Evolutionary conservation across 768 basidiomycete genomes (phyloP), one percentile per base, ranked within the genome.

Genomic region (Phylloporus scabripes): DNA sequence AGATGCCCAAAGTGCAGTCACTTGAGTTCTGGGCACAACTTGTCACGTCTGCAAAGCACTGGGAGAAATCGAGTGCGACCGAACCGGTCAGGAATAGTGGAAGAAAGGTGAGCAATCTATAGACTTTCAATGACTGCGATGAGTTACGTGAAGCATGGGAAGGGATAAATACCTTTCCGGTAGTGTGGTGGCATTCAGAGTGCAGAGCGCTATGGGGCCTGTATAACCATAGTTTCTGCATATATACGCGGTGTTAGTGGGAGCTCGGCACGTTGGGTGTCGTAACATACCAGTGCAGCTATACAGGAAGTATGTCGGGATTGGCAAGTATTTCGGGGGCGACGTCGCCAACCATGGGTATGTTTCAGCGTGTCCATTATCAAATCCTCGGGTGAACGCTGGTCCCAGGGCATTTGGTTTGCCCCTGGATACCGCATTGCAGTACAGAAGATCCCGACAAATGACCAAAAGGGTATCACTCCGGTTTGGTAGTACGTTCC

Each of bases 1-100:
- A 33, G 1, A 53, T 53, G 10, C 43, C 34, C 20, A 34, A 49
- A 33, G 9, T 9, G 42, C 51, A 64, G 18, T 18, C n/a, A 6
- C 3, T 14, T 20, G 43, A 1, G n/a, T 52, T 26, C 5, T 38
- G 21, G 14, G 51, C 44, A 1, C 50, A 60, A 34, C 2, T 41
- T 2, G 4, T 40, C 8, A 59, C 38, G 6, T 50, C 15, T 14
- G 0, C 5, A 0, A 66, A 40, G 28, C 64, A 64, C 23, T 53
- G 54, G 1, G 42, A 2, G 38, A 56, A 38, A 20, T 64, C 32
- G 0, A 10, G 28, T 7, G 57, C 58, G 7, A 4, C 12, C 2
- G 48, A 50, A 23, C 5, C 9, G 2, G 17, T 5, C 8, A 48
- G 42, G 17, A 15, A 50, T 2, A 33, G 29, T 6, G 20, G 23